Evolutionary conservation across 2,329 filamentous ascomycete species (phyloP), one percentile per base, ranked within the genome.

Genomic region (Verticillium isaacii): DNA sequence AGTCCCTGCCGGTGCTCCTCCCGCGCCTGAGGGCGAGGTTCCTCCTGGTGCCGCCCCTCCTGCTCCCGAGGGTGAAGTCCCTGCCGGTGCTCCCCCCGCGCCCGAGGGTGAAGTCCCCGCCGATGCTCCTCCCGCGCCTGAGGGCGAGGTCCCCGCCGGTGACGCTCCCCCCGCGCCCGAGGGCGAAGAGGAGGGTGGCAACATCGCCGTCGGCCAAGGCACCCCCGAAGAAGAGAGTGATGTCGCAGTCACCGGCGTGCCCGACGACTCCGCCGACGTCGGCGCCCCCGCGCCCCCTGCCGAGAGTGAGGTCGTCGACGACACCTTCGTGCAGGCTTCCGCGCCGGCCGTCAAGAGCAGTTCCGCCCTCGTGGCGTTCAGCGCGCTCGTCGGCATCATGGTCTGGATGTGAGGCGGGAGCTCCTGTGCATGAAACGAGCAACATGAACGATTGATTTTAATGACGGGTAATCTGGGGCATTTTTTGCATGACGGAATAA

Each of bases 41-140:
- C 58, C 58, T n/a, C 17, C 58, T 9, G 58, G 32, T 17, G 60
- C 64, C 1, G 60, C 64, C 1, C 60, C 41, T 23, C 41, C 54
- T 45, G 25, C 25, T 37, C 36, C 62, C 15, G 50, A 41, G 15
- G 58, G 29, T 8, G 25, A 58, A 0, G 9, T 45, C 3, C 39
- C 39, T 9, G 39, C 39, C 9, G 45, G 2, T 25, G 45, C n/a
- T 4, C n/a, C 45, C 5, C 45, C 45, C 23, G 45, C 45, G 7
- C 45, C 45, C 3, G 45, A 52, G 19, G 45, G n/a, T 12, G 45
- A 12, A 4, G 19, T 52, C 14, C 17, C 39, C n/a, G 60, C 45
- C 23, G 36, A 56, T 34, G 58, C 45, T 32, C 25, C 45, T 39
- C 56, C 36, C 23, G 56, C 36, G 23, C 23, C 56, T 5, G 29